Base-by-base conservation (phyloP, 176 grass and related monocot genomes). In the Oryza meridionalis region DNA sequence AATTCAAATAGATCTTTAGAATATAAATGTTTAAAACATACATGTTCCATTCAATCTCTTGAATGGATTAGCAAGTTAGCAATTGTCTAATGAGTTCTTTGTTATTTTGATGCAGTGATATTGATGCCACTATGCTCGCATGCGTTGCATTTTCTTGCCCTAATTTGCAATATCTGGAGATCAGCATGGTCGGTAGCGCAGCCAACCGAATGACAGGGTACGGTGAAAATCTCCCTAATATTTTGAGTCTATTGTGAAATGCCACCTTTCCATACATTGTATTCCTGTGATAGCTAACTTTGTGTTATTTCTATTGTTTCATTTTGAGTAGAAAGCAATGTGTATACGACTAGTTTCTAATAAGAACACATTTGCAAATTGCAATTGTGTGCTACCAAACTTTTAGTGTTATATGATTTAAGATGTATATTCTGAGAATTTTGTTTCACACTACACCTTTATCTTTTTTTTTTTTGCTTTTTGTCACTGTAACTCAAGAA, bases 171-270 rank as follows among this genome's bases (percentile, higher is more conserved):
- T 77, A 75, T 40, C 85, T 99, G 64, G 89, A 94, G 77, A 89
- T 99, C 67, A 88, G 61, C 81, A 82, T 96, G 64, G 81, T 65
- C 45, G 78, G 84, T 63, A 79, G 31, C 50, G 77, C 81, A 70
- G 84, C 86, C 73, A 99, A 99, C 87, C 74, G 88, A 63, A 96
- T 96, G 75, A 85, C 87, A n/a, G 96, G 96, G 96, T 94, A 96
- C 47, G 85, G 42, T 37, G 53, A 33, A 82, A 84, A 6, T 21
- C 50, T 63, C 58, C 37, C 45, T 47, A 47, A 2, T 16, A 25
- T 31, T 47, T 37, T 16, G 68, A 78, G 2, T 33, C 16, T 25
- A 53, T 53, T 9, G 11, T 43, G 19, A 19, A 6, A 37, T 75
- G 12, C 16, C n/a, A 68, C 70, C 19, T 21, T 67, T 45, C 13